Percentiles rank a stretch among this genome's conserved stretches.
phyloP scores from a whole-genome alignment of 306 rosid genomes.

The Medicago arabica region DNA sequence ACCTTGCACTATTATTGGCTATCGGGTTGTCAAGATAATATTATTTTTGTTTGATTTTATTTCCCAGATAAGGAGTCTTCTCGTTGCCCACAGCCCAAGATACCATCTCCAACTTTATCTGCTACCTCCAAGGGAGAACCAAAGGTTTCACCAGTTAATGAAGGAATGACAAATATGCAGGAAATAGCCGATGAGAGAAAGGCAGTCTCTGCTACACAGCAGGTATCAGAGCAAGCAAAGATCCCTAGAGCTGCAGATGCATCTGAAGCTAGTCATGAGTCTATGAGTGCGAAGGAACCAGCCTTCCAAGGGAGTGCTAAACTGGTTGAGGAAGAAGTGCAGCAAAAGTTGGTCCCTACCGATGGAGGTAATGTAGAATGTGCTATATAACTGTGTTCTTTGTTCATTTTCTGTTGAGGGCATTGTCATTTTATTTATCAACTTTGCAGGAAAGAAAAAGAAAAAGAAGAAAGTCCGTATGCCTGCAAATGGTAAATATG shows the following conservation, averaged over 20 bases:
- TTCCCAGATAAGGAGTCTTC: conserved; percentile 93
- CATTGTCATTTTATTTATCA: conserved; percentile 32
- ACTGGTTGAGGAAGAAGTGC: conserved; percentile 91
- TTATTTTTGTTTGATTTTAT: conserved; percentile 21
- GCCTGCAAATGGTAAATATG: conserved; percentile 69
- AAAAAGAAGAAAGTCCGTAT: conserved; percentile 92
- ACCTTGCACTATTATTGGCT: conserved; percentile 15
- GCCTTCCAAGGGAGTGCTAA: conserved; percentile 92
- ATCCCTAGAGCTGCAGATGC: conserved; percentile 61
- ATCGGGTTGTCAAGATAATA: not conserved
- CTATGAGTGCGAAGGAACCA: conserved; percentile 79
- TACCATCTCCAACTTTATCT: conserved; percentile 90
- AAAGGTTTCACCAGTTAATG: conserved; percentile 48
- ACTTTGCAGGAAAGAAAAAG: conserved; percentile 82
- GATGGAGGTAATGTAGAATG: conserved; percentile 79
- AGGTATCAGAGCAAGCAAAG: conserved; percentile 61
- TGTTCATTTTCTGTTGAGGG: conserved; percentile 20
- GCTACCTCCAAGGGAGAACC: conserved; percentile 86
- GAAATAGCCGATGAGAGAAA: conserved; percentile 58
- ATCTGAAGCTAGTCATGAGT: conserved; percentile 94
- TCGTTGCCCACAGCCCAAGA: conserved; percentile 72
- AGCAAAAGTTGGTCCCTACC: conserved; percentile 73
- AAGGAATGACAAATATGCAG: conserved; percentile 50
- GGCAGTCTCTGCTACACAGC: conserved; percentile 61
- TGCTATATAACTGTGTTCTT: not conserved